A percentile compares a stretch with the other conserved stretches of the same genome.
phyloP scores from a whole-genome alignment of 345 rosid genomes.

The Euphorbia tirucalli region DNA sequence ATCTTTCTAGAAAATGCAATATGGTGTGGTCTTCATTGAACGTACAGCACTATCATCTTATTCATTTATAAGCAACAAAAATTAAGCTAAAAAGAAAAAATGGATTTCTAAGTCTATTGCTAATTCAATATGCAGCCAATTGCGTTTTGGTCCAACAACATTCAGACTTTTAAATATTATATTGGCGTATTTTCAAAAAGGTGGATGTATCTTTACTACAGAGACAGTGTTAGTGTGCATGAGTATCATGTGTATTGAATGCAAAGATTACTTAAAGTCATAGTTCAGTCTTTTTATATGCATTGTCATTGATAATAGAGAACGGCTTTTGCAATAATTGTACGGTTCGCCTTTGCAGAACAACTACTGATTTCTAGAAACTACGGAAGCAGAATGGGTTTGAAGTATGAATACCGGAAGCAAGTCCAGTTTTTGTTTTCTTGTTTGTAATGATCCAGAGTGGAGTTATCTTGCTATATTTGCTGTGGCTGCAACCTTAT shows the following conservation, averaged over 20 bases:
- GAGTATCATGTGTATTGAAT: not conserved
- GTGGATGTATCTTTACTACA: not conserved
- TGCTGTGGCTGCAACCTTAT: not conserved
- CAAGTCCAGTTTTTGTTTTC: not conserved
- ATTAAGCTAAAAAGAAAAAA: not conserved
- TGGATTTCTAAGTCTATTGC: not conserved
- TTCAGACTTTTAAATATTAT: not conserved
- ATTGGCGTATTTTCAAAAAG: not conserved
- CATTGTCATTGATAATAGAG: not conserved
- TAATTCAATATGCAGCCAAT: not conserved
- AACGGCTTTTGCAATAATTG: not conserved
- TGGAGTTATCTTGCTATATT: not conserved
- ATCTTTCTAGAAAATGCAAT: conserved; percentile 1
- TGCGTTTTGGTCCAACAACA: not conserved
- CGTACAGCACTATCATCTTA: not conserved
- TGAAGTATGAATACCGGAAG: not conserved
- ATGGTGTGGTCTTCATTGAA: not conserved
- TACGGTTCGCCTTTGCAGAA: not conserved
- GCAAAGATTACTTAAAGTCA: not conserved
- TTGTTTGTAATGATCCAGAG: not conserved
- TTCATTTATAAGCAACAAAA: not conserved
- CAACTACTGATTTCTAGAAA: conserved; percentile 2
- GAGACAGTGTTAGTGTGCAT: not conserved
- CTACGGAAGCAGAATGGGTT: not conserved
- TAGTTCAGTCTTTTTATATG: not conserved